These are phyloP conservation scores for Lycium ferocissimum DNA, from an alignment of 257 asterid genomes.

Conservation along the genomic window DNA sequence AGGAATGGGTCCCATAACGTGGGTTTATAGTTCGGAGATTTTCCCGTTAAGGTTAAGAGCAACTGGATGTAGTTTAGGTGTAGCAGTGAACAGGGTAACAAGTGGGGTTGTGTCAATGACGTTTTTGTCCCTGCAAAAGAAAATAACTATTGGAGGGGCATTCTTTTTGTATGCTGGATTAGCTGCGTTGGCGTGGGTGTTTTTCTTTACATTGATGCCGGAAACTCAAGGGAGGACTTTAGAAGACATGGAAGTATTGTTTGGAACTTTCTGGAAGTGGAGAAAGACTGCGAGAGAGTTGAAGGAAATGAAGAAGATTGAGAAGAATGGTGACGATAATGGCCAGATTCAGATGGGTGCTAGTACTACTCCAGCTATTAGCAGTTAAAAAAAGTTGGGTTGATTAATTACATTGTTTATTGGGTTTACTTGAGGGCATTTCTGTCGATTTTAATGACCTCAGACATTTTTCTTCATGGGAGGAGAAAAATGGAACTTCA, in stretches of 20 bases:
- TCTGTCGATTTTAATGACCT: not conserved
- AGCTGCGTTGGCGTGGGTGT: conserved; percentile 53
- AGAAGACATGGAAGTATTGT: conserved; percentile 68
- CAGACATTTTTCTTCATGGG: not conserved
- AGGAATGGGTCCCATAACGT: conserved; percentile 80
- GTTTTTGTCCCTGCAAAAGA: conserved; percentile 51
- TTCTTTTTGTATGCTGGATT: conserved; percentile 55
- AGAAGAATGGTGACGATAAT: conserved; percentile 7
- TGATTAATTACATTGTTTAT: not conserved
- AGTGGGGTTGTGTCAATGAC: conserved; percentile 74
- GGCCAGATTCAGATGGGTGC: conserved; percentile 43
- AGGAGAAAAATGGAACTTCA: not conserved
- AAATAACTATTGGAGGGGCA: conserved; percentile 61
- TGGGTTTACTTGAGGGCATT: not conserved
- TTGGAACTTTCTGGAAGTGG: conserved; percentile 69
- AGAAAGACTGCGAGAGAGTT: conserved; percentile 46
- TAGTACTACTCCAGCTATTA: not conserved
- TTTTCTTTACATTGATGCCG: conserved; percentile 60
- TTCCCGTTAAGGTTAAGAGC: conserved; percentile 69
- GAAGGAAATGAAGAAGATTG: conserved; percentile 38
- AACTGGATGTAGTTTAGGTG: conserved; percentile 73
- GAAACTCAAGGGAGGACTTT: conserved; percentile 73
- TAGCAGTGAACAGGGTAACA: conserved; percentile 60
- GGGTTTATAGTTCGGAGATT: conserved; percentile 80
- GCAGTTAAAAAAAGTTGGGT: not conserved